Conservation (phyloP, 1,139 yeast genomes). For the Entelexis sorbosivorans region DNA sequence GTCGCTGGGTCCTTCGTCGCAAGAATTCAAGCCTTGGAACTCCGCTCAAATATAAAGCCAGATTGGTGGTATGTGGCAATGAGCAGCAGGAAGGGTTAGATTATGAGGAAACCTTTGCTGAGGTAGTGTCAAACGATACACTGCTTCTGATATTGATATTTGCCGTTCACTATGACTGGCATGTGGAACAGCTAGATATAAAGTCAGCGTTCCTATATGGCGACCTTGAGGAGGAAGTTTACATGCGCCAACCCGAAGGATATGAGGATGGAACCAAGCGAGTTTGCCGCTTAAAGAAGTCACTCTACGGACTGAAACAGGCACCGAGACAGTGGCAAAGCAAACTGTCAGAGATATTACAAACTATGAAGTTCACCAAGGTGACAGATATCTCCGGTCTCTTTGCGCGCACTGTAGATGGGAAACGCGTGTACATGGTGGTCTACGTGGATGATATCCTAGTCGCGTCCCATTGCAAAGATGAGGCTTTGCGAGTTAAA, state of each 20-base stretch:
- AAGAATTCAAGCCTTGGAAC: conserved; percentile 31
- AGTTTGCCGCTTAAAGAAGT: neutral
- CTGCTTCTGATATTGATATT: neutral
- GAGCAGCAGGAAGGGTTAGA: neutral
- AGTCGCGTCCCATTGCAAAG: neutral
- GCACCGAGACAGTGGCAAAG: neutral
- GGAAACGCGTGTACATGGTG: too few relatives aligned
- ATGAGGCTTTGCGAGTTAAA: neutral
- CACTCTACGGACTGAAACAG: neutral
- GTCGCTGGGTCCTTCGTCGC: neutral
- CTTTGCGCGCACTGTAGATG: neutral
- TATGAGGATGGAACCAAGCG: neutral
- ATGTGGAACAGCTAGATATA: neutral
- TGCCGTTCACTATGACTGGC: neutral
- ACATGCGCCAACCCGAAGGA: conserved; percentile 2
- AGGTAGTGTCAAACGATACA: neutral
- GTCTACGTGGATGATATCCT: neutral
- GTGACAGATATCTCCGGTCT: neutral
- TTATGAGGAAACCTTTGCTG: neutral
- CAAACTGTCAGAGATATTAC: neutral
- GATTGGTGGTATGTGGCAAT: neutral
- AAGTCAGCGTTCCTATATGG: neutral
- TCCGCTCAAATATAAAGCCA: conserved; percentile 31
- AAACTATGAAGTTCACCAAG: neutral
- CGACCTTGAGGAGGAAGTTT: neutral